phyloP scores from a whole-genome alignment of 2,329 filamentous ascomycete genomes.

The Trichophyton rubrum region DNA sequence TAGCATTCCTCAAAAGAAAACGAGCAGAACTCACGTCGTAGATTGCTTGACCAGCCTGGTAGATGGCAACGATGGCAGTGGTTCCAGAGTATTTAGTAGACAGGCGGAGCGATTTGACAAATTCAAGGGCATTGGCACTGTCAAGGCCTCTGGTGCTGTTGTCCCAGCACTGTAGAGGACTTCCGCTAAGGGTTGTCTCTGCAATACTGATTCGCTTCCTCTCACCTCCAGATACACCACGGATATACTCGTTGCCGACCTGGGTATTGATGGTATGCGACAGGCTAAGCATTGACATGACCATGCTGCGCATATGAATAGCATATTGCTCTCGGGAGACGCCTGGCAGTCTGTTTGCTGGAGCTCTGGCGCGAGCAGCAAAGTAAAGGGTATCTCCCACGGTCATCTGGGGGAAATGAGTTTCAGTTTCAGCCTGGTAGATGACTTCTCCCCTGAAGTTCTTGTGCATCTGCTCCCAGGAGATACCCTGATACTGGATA shows the following conservation, averaged over 20 bases:
- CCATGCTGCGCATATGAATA: slow-evolving; percentile 33
- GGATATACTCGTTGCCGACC: slow-evolving; percentile 69
- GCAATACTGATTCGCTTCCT: slow-evolving; percentile 70
- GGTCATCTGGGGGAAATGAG: slow-evolving; percentile 73
- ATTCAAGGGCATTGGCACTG: slow-evolving; percentile 55
- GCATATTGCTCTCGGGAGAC: slow-evolving; percentile 24
- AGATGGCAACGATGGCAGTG: slow-evolving; percentile 73
- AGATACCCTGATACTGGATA: slow-evolving; percentile 61
- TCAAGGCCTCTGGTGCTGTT: slow-evolving; percentile 60
- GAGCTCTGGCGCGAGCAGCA: slow-evolving; percentile 75
- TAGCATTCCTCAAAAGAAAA: slow-evolving; percentile 11
- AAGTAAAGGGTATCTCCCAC: slow-evolving; percentile 81
- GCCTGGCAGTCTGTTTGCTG: slow-evolving; percentile 56
- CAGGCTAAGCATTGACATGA: slow-evolving; percentile 34
- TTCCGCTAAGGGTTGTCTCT: slow-evolving; percentile 66
- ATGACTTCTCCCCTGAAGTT: slow-evolving; percentile 70
- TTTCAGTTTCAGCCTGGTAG: slow-evolving; percentile 77
- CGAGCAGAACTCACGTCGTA: slow-evolving; percentile 36
- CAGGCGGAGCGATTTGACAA: slow-evolving; percentile 57
- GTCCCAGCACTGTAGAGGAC: slow-evolving; percentile 62
- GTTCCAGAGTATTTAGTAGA: slow-evolving; percentile 74
- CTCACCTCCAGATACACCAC: slow-evolving; percentile 69
- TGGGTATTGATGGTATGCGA: slow-evolving; percentile 67
- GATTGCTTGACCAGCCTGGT: slow-evolving; percentile 74
- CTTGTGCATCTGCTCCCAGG: slow-evolving; percentile 28